Percentiles rank a stretch among this genome's conserved stretches.
Conservation (phyloP, 495 filamentous ascomycete species). For the Poronia punctata region DNA sequence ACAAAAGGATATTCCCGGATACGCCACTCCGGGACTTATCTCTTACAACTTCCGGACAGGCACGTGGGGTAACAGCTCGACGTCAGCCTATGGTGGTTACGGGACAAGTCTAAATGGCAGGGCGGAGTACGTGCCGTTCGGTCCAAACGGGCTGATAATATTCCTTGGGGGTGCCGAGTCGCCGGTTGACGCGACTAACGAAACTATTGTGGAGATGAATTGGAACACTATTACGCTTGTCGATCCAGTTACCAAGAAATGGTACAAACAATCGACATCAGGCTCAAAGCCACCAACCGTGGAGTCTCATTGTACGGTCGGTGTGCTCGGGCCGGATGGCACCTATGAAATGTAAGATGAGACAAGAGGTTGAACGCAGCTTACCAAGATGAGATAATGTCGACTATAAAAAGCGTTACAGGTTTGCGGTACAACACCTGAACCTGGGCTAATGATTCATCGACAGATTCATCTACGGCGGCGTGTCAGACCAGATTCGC, state of each 20-base stretch:
- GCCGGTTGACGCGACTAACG: conserved; percentile 12
- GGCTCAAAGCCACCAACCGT: conserved; percentile 18
- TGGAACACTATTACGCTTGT: conserved; percentile 26
- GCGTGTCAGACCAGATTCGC: conserved; percentile 11
- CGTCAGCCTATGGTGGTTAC: conserved; percentile 15
- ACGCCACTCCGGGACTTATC: conserved; percentile 22
- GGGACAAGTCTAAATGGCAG: conserved; percentile 24
- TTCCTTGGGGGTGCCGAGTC: conserved; percentile 27
- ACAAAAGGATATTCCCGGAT: conserved; percentile 14
- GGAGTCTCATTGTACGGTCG: conserved; percentile 22
- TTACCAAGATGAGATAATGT: background rate
- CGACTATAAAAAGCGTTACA: too few species aligned
- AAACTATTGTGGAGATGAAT: conserved; percentile 11
- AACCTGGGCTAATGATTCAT: background rate
- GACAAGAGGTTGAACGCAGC: background rate
- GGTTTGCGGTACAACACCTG: background rate
- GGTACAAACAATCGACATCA: conserved; percentile 26
- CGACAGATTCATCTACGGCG: conserved; percentile 32
- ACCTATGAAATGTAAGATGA: conserved; percentile 28
- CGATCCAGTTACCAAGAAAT: conserved; percentile 28
- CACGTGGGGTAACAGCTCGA: conserved; percentile 25
- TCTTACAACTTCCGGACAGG: conserved; percentile 28
- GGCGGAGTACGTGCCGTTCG: conserved; percentile 30
- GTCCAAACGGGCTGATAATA: conserved; percentile 27
- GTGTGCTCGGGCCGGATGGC: conserved; percentile 22